phyloP scores from a whole-genome alignment of 2,329 filamentous ascomycete genomes.

The Passalora sequoiae region DNA sequence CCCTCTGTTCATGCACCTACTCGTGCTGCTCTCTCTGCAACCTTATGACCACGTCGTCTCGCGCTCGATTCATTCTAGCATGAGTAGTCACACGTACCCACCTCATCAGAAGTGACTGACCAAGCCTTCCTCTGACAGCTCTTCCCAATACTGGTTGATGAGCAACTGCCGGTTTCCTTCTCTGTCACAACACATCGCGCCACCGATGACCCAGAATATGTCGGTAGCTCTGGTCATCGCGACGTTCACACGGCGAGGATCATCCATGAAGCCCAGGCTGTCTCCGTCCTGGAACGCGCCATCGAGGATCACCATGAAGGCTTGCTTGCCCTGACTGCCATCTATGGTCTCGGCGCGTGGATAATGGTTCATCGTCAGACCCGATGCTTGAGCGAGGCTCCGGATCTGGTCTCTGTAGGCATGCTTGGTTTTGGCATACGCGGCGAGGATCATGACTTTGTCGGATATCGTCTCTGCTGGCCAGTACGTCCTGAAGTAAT shows the following conservation, averaged over 20 bases:
- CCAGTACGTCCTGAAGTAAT: slow-evolving; percentile 10
- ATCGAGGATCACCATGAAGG: slow-evolving; percentile 18
- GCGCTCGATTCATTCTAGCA: too few relatives aligned
- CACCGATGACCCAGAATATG: slow-evolving; percentile 20
- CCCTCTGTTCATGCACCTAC: too few relatives aligned
- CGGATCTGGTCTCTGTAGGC: neutral
- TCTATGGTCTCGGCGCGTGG: slow-evolving; percentile 18
- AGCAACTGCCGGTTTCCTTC: neutral
- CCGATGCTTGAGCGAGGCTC: neutral
- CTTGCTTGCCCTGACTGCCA: slow-evolving; percentile 14
- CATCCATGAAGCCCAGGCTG: slow-evolving; percentile 15
- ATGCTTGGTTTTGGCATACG: slow-evolving; percentile 7
- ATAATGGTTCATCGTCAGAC: slow-evolving; percentile 2
- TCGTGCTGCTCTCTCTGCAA: too few relatives aligned
- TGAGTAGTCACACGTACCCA: too few relatives aligned
- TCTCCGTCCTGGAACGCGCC: slow-evolving; percentile 10
- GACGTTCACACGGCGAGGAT: slow-evolving; percentile 17
- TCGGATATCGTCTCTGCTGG: slow-evolving; percentile 3
- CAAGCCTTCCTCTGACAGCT: neutral
- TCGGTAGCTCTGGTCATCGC: slow-evolving; percentile 22
- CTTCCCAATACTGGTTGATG: neutral
- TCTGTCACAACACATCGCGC: neutral
- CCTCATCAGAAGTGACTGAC: too few relatives aligned
- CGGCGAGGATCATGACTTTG: slow-evolving; percentile 9
- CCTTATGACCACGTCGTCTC: too few relatives aligned